These are phyloP conservation scores for Elongisporangium senticosum DNA, from an alignment of 352 stramenopile genomes.

Conservation along the genomic window DNA sequence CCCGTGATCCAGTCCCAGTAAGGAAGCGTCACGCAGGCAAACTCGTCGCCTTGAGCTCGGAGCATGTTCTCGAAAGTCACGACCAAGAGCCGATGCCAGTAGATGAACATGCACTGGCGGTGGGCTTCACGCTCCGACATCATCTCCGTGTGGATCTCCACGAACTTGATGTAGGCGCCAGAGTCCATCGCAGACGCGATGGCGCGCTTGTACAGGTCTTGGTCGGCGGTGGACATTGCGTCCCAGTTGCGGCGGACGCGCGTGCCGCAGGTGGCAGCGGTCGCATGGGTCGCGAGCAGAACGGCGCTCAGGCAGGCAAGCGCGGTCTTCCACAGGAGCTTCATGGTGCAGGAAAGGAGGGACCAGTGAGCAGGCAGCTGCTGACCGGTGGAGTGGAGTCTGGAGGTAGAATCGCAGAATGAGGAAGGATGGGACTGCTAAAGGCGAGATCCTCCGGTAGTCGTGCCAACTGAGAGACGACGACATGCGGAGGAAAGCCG, in stretches of 20 bases:
- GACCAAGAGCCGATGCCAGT: constrained; percentile 75
- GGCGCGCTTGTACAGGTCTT: constrained; percentile 43
- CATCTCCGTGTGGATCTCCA: constrained; percentile 62
- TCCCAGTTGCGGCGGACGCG: constrained; percentile 50
- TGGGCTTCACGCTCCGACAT: constrained; percentile 43
- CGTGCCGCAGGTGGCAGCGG: constrained; percentile 14
- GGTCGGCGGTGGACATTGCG: constrained; percentile 25
- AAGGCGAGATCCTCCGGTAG: not conserved
- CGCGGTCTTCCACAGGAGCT: not conserved
- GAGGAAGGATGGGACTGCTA: not conserved
- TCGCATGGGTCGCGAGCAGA: not conserved
- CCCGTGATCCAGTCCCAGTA: constrained; percentile 77
- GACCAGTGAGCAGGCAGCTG: not conserved
- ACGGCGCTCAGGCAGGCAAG: not conserved
- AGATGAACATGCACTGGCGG: constrained; percentile 73
- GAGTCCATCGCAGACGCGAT: constrained; percentile 45
- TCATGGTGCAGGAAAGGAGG: not conserved
- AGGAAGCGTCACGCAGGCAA: constrained; percentile 66
- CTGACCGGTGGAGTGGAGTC: not conserved
- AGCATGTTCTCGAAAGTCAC: constrained; percentile 81
- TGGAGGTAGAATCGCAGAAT: not conserved
- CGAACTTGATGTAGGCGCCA: constrained; percentile 48
- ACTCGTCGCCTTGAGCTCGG: constrained; percentile 38
- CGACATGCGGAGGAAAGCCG: not conserved
- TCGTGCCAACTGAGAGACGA: not conserved